Base-by-base conservation (phyloP, 208 protist genomes). In the Phytomonas sp. region DNA sequence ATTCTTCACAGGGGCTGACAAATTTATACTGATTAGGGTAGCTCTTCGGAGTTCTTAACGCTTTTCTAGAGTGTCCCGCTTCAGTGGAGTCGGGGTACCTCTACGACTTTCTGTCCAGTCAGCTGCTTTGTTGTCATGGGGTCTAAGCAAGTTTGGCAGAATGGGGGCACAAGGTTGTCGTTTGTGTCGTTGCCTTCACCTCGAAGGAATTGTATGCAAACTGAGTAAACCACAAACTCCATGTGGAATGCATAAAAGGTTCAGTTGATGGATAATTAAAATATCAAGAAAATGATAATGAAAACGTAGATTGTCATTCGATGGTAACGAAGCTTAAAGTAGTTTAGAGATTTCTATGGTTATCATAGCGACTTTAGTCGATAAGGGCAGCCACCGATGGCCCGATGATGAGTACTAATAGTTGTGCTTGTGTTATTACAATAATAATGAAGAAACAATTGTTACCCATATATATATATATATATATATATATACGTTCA, bases 401-500 rank as follows among this genome's bases (percentile, higher is more conserved):
- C 1, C 20, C 1, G 20, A 56, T 23, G 46, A 26, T 56, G 20
- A 56, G 20, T 56, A 56, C 46, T 56, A 56, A 6, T 26, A 7
- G 46, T 56, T 56, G 9, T 56, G 11, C 20, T 56, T 56, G 26
- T 56, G 11, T 56, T 56, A 2, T 26, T 26, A 56, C 20, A 5
- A 29, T 26, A 62, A 17, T 61, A 53, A 56, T 23, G 8, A 65
- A 59, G 28, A 59, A 17, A 2, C 60, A 23, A 17, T n/a, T 26
- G 17, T 34, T 37, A 74, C 3, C 8, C 11, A 62, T 37, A n/a
- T 53, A 67, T n/a, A 53, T 40, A 65, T n/a, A 61, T 13, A 17
- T 37, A 66, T 61, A 36, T 75, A 76, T 75, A 67, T 32, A 71
- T 76, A 64, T 72, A 33, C 8, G n/a, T n/a, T n/a, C 15, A 69